Evolutionary conservation across 306 rosid species (phyloP).

Genomic region (Dryas alaskensis): DNA sequence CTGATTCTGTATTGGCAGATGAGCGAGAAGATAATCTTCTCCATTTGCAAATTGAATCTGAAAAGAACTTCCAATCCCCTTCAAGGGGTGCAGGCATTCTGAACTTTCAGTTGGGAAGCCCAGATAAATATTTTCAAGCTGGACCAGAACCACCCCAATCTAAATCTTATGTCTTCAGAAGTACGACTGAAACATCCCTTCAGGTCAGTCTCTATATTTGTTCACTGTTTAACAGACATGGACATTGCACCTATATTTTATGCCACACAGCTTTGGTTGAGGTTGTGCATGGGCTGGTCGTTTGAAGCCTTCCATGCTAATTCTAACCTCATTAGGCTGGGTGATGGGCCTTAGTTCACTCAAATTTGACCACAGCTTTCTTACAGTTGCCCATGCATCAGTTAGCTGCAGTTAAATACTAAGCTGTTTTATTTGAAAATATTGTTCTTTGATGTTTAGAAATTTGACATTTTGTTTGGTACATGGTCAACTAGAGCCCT

Average conservation of each 20-base stretch:
- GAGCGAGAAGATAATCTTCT: constrained; percentile 18
- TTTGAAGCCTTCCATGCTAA: not conserved
- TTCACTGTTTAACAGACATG: not conserved
- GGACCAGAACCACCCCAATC: constrained; percentile 19
- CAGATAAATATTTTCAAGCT: constrained; percentile 28
- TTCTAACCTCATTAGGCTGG: constrained; percentile 12
- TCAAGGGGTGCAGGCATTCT: constrained; percentile 26
- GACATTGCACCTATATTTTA: not conserved
- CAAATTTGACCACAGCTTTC: constrained; percentile 13
- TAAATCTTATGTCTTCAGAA: constrained; percentile 14
- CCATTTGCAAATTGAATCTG: constrained; percentile 29
- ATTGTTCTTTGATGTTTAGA: constrained; percentile 10
- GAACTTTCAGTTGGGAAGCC: constrained; percentile 27
- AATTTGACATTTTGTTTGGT: constrained; percentile 33
- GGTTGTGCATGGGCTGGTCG: constrained; percentile 4
- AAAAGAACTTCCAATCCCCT: constrained; percentile 27
- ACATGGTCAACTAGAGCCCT: constrained; percentile 31
- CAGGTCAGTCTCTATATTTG: constrained; percentile 2
- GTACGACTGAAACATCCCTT: constrained; percentile 18
- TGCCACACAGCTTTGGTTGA: not conserved
- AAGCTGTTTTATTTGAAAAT: not conserved
- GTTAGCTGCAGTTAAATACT: not conserved
- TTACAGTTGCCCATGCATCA: not conserved
- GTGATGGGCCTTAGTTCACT: not conserved
- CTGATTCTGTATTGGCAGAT: constrained; percentile 26